These are phyloP conservation scores for Boletellus dicymbophilus DNA, from an alignment of 1,284 basidiomycete genomes.

Conservation along the genomic window DNA sequence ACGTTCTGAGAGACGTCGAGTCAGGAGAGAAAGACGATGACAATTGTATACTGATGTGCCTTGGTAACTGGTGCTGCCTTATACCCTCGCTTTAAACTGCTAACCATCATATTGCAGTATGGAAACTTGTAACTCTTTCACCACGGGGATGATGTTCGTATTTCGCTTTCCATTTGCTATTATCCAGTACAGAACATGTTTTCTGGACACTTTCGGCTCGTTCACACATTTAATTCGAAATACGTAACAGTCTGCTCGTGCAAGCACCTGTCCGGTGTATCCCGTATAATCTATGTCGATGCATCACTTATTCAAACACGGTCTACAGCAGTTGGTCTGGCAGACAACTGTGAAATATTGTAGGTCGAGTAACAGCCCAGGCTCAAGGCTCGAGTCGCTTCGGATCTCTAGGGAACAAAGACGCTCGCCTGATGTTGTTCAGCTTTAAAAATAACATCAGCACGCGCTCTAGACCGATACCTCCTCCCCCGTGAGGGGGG, in stretches of 20 bases:
- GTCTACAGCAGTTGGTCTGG: not conserved
- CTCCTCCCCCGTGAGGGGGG: constrained; percentile 85
- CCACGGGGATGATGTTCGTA: constrained; percentile 15
- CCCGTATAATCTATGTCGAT: constrained; percentile 20
- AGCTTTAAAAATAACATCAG: constrained; percentile 95
- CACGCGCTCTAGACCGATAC: constrained; percentile 92
- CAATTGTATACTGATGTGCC: constrained; percentile 2
- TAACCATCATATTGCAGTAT: constrained; percentile 20
- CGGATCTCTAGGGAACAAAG: constrained; percentile 95
- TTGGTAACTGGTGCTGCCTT: constrained; percentile 11
- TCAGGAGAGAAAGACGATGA: constrained; percentile 54
- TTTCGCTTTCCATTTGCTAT: constrained; percentile 29
- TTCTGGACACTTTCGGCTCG: constrained; percentile 22
- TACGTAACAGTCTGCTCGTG: constrained; percentile 16
- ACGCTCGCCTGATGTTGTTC: constrained; percentile 93
- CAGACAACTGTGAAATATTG: not conserved
- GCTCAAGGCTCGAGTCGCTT: constrained; percentile 73
- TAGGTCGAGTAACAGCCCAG: not conserved
- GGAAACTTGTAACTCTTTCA: constrained; percentile 25
- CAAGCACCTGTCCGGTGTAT: constrained; percentile 14
- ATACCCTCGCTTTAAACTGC: not conserved
- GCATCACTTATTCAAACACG: constrained; percentile 3
- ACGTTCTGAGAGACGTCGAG: constrained; percentile 57
- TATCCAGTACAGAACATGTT: constrained; percentile 17
- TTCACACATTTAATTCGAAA: constrained; percentile 26